A percentile compares a stretch with the other conserved stretches of the same genome.
These are phyloP conservation scores for Debaryomyces fabryi DNA, from an alignment of 1,139 yeast genomes.

Conservation along the genomic window DNA sequence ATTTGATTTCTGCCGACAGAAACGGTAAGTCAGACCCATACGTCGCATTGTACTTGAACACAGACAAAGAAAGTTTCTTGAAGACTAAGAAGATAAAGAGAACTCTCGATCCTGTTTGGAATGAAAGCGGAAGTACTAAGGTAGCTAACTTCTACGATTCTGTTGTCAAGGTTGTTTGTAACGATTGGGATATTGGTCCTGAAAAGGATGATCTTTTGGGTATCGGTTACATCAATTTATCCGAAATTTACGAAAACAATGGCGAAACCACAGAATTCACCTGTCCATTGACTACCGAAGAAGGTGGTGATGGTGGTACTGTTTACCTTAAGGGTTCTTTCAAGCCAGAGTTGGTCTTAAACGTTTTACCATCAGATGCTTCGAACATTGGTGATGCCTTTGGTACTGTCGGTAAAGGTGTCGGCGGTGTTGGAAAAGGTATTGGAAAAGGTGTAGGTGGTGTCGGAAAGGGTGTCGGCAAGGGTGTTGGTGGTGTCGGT, in stretches of 20 bases:
- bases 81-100: constrained; percentile 82
- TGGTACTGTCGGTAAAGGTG: constrained; percentile 44
- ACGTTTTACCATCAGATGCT: constrained; percentile 38
- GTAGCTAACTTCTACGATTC: constrained; percentile 66
- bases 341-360: constrained; percentile 67
- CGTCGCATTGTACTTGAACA: constrained; percentile 65
- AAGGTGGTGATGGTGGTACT: constrained; percentile 64
- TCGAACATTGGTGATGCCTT: constrained; percentile 49
- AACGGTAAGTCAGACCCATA: constrained; percentile 95
- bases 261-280: constrained; percentile 48
- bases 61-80: constrained; percentile 56
- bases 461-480: constrained; percentile 44
- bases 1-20: constrained; percentile 79
- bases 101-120: constrained; percentile 87
- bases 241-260: constrained; percentile 60
- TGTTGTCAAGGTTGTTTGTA: constrained; percentile 56
- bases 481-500: constrained; percentile 30
- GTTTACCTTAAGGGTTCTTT: constrained; percentile 62
- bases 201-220: constrained; percentile 84
- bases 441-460: constrained; percentile 37
- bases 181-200: constrained; percentile 93
- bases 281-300: constrained; percentile 57
- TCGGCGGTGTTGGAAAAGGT: constrained; percentile 41
- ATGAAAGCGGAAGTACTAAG: constrained; percentile 58
- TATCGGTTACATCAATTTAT: constrained; percentile 57